These are phyloP conservation scores for Malassezia sympodialis DNA, from an alignment of 1,284 basidiomycete genomes.

Conservation along the genomic window DNA sequence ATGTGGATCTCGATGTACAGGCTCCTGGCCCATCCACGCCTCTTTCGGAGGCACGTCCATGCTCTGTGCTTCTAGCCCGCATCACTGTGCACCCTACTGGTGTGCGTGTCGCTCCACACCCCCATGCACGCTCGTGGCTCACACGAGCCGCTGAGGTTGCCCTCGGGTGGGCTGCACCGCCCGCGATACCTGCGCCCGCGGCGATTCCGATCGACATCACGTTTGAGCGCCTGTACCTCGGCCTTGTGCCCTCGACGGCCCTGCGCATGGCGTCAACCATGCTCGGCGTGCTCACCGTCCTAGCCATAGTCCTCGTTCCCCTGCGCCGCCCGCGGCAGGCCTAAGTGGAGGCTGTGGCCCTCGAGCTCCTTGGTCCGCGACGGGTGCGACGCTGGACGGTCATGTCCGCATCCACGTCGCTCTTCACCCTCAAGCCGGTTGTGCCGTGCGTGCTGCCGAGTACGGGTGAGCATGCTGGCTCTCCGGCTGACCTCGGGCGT, in stretches of 20 bases:
- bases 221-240: conserved; percentile 16
- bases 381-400: not conserved
- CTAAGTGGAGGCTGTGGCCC: conserved; percentile 4
- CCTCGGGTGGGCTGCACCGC: conserved; percentile 1
- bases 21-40: not conserved
- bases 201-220: conserved; percentile 4
- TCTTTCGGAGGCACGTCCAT: not conserved
- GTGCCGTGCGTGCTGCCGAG: not conserved
- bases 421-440: not conserved
- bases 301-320: not conserved
- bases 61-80: conserved; percentile 1
- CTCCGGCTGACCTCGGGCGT: conserved; percentile 6
- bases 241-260: conserved; percentile 4
- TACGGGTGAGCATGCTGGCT: not conserved
- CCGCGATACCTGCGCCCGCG: not conserved
- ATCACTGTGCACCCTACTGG: not conserved
- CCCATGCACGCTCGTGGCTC: not conserved
- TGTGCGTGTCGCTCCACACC: not conserved
- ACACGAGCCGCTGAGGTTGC: not conserved
- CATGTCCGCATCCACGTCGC: not conserved
- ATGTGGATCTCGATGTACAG: not conserved
- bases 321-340: not conserved
- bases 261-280: not conserved
- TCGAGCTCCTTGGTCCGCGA: not conserved
- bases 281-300: not conserved